These are phyloP conservation scores for Linderniella brevidens DNA, from an alignment of 257 asterid genomes.

Conservation along the genomic window DNA sequence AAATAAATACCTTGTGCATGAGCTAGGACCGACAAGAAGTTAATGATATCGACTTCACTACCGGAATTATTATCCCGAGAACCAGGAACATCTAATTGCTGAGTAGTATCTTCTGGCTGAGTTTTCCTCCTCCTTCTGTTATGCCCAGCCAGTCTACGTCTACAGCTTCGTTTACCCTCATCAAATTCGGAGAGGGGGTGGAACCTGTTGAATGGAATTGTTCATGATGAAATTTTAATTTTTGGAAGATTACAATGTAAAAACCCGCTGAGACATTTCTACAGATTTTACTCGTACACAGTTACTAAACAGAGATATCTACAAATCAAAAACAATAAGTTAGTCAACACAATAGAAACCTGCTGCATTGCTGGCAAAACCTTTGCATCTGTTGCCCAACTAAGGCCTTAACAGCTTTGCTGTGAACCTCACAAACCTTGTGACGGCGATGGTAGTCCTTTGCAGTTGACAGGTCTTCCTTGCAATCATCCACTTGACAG, in stretches of 20 bases:
- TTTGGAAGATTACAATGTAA: background rate
- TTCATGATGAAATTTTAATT: constrained; percentile 2
- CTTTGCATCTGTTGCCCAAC: constrained; percentile 50
- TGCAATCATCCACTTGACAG: constrained; percentile 85
- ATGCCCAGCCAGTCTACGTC: constrained; percentile 96
- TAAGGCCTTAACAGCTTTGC: constrained; percentile 58
- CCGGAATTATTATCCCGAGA: constrained; percentile 19
- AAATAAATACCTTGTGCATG: constrained; percentile 42
- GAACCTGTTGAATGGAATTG: constrained; percentile 39
- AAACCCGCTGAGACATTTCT: background rate
- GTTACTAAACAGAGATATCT: constrained; percentile 5
- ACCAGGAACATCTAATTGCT: constrained; percentile 25
- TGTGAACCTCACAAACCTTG: constrained; percentile 84
- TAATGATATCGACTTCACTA: constrained; percentile 35
- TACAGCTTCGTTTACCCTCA: constrained; percentile 93
- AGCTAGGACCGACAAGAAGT: constrained; percentile 44
- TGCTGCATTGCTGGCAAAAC: constrained; percentile 50
- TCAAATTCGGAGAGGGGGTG: constrained; percentile 87
- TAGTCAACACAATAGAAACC: constrained; percentile 15
- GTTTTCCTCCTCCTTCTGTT: constrained; percentile 92
- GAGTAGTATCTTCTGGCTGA: constrained; percentile 51
- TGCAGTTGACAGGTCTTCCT: constrained; percentile 51
- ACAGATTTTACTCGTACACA: background rate
- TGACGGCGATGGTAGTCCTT: constrained; percentile 89
- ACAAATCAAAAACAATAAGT: background rate